phyloP scores from a whole-genome alignment of 331 rosid genomes.

The Erythrophleum ivorense region DNA sequence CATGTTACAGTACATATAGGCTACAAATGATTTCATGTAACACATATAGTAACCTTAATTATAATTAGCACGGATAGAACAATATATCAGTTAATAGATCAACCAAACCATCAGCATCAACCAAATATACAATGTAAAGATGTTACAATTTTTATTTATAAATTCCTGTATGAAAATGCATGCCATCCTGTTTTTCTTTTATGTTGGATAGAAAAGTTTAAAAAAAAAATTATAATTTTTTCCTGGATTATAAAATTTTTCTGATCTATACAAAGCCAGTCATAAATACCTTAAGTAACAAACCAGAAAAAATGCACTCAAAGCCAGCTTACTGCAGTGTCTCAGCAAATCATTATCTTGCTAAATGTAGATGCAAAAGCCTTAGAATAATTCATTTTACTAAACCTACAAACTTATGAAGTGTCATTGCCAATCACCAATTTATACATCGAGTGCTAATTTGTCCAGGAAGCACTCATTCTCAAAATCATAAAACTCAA shows the following conservation, averaged over 20 bases:
- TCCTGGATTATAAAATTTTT: background rate
- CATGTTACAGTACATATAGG: background rate
- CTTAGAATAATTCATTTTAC: background rate
- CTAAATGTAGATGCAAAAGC: background rate
- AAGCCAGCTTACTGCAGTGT: constrained; percentile 4
- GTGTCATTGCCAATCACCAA: too few relatives aligned
- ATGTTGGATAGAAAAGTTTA: background rate
- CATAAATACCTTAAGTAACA: background rate
- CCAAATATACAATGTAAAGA: background rate
- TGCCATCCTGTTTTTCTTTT: background rate
- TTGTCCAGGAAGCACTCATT: background rate
- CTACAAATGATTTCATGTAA: background rate
- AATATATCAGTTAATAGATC: background rate
- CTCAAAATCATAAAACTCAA: background rate
- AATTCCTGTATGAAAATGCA: background rate
- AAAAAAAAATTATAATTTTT: background rate
- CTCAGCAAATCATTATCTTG: constrained; percentile 18
- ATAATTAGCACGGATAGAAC: background rate
- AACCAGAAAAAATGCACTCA: background rate
- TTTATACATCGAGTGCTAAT: background rate
- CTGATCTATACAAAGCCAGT: background rate
- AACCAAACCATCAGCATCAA: background rate
- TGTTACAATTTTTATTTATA: background rate
- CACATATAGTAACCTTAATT: background rate
- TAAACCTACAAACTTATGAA: background rate